phyloP scores from a whole-genome alignment of 1,284 basidiomycete genomes.

The Ceratobasidium papillatum region DNA sequence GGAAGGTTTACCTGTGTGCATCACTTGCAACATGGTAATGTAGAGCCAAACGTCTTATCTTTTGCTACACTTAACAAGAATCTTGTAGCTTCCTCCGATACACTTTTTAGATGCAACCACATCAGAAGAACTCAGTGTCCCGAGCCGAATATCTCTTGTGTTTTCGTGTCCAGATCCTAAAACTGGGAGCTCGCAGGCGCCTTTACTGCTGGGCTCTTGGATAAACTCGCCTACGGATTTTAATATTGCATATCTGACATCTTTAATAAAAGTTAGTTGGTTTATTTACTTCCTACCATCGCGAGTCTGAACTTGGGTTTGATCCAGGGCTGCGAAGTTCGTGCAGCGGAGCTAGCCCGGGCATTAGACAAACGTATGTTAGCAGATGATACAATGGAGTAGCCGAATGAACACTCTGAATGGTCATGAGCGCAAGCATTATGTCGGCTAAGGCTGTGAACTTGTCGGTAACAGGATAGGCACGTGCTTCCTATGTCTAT shows the following conservation, averaged over 20 bases:
- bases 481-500: conserved; percentile 8
- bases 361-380: conserved; percentile 39
- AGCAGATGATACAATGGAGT: conserved; percentile 12
- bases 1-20: conserved; percentile 73
- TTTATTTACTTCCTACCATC: not conserved
- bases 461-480: not conserved
- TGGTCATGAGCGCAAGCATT: not conserved
- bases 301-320: not conserved
- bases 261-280: conserved; percentile 61
- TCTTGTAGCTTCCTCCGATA: conserved; percentile 59
- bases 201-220: conserved; percentile 67
- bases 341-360: conserved; percentile 34
- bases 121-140: conserved; percentile 65
- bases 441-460: not conserved
- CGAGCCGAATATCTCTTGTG: conserved; percentile 65
- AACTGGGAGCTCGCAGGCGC: conserved; percentile 45
- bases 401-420: not conserved
- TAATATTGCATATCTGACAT: conserved; percentile 57
- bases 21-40: conserved; percentile 75
- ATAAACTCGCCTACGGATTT: conserved; percentile 67
- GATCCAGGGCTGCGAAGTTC: conserved; percentile 34
- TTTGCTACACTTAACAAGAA: not conserved
- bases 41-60: not conserved
- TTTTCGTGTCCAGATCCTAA: conserved; percentile 64
- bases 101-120: conserved; percentile 75